phyloP scores from a whole-genome alignment of 345 rosid genomes.

The Adansonia digitata region DNA sequence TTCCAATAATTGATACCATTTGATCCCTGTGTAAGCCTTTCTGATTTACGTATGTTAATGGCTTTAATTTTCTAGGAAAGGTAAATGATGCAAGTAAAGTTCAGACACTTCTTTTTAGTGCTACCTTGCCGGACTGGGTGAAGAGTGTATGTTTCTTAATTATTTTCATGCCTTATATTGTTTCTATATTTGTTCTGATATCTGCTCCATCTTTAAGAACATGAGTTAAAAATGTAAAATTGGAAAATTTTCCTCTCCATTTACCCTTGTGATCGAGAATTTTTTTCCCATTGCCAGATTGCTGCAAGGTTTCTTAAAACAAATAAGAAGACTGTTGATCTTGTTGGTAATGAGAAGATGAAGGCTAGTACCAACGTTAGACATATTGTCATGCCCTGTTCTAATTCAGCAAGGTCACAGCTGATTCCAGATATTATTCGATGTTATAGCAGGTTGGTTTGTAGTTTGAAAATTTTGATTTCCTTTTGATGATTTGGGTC shows the following conservation, averaged over 20 bases:
- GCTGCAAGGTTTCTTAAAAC: conserved; percentile 66
- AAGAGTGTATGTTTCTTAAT: conserved; percentile 49
- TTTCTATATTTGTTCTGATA: not conserved
- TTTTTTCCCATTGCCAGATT: conserved; percentile 42
- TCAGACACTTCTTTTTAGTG: conserved; percentile 98
- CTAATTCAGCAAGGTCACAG: conserved; percentile 60
- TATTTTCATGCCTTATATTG: not conserved
- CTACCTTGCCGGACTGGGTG: conserved; percentile 90
- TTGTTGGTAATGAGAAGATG: conserved; percentile 96
- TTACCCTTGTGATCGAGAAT: conserved; percentile 7
- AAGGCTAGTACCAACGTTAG: conserved; percentile 91
- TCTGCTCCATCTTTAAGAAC: not conserved
- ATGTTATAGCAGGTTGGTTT: conserved; percentile 74
- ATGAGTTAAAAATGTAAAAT: not conserved
- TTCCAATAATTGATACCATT: not conserved
- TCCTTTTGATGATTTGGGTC: not conserved
- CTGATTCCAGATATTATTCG: conserved; percentile 88
- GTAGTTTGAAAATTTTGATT: not conserved
- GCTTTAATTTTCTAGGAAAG: conserved; percentile 52
- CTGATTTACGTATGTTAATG: not conserved
- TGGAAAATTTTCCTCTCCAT: not conserved
- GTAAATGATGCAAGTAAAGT: conserved; percentile 79
- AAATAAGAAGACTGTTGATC: conserved; percentile 79
- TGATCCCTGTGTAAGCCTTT: not conserved
- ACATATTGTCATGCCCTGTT: conserved; percentile 84